Base-by-base conservation (phyloP, 225 moss, liverwort and hornwort species). In the Asterella californica region DNA sequence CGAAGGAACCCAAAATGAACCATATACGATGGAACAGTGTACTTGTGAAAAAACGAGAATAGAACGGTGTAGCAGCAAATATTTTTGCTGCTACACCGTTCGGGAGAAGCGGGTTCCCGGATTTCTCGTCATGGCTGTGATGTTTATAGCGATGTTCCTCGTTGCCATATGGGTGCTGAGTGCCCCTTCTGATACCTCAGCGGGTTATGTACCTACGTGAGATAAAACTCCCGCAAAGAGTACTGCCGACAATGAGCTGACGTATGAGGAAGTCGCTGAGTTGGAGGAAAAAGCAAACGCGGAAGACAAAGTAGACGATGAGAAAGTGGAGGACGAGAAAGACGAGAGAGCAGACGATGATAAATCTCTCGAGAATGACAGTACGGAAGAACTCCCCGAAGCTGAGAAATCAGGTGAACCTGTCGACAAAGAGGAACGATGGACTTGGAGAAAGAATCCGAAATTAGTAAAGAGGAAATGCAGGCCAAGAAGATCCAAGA, bases 91-190 rank as follows among this genome's bases (percentile, higher is more conserved):
- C n/a, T n/a, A n/a, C n/a, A n/a, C n/a, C n/a, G n/a, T n/a, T n/a
- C n/a, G n/a, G 55, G 94, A 94, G 84, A 89, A 84, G 73, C 83
- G 85, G 68, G 76, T 85, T 15, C 84, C 90, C 1, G 86, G 89
- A 1, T 70, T 90, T 36, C 70, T 95, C 33, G 70, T 90, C 21
- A 50, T 76, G 49, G 83, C 85, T 1, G 86, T 85, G 11, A 78
- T 80, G 65, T 75, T 91, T 62, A 78, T 93, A 10, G 85, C 88
- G 27, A 72, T 88, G n/a, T 88, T 91, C 27, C 85, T 95, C 77
- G 76, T 93, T n/a, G 91, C 88, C 7, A 69, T 91, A n/a, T 95
- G 90, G 93, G 82, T 91, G 53, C 63, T 90, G 0, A 93, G 84
- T 80, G 67, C 85, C 7, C 95, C 93, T 10, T 80, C 85, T 11